A percentile compares a stretch with the other conserved stretches of the same genome.
These are phyloP conservation scores for Plasmodium knowlesi DNA, from an alignment of 169 alveolate species.

Conservation along the genomic window DNA sequence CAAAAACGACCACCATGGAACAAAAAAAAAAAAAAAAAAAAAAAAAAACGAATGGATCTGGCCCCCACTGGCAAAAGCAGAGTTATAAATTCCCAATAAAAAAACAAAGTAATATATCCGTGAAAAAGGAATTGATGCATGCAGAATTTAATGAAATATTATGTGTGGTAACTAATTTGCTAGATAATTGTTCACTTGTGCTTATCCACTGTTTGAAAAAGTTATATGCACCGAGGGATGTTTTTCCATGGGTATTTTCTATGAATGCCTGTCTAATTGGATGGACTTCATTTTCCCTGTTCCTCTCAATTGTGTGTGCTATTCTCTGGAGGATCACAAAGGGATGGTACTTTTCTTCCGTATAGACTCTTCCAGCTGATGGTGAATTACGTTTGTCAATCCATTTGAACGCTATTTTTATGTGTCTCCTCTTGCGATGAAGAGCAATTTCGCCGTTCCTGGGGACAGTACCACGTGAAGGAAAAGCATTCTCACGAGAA, in stretches of 20 bases:
- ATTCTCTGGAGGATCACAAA: constrained; percentile 8
- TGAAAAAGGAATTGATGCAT: constrained; percentile 34
- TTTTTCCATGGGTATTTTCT: background rate
- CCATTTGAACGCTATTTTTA: background rate
- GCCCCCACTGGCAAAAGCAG: background rate
- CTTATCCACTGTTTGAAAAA: constrained; percentile 39
- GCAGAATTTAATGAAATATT: constrained; percentile 29
- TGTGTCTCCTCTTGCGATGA: background rate
- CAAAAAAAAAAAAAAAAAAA: background rate
- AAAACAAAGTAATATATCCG: constrained; percentile 72
- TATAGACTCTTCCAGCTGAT: background rate
- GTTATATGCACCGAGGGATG: constrained; percentile 4
- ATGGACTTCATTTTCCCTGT: background rate
- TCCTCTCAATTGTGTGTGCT: constrained; percentile 1
- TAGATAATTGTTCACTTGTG: constrained; percentile 42
- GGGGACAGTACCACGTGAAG: background rate
- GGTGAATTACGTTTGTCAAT: constrained; percentile 5
- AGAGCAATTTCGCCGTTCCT: background rate
- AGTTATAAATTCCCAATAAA: constrained; percentile 71
- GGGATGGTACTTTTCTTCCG: background rate
- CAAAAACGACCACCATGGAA: background rate
- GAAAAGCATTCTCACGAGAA: background rate
- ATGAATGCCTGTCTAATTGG: constrained; percentile 1
- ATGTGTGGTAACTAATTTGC: constrained; percentile 18
- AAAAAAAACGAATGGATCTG: background rate